Evolutionary conservation across 768 basidiomycete species (phyloP).

Genomic region (Cubamyces sp.): DNA sequence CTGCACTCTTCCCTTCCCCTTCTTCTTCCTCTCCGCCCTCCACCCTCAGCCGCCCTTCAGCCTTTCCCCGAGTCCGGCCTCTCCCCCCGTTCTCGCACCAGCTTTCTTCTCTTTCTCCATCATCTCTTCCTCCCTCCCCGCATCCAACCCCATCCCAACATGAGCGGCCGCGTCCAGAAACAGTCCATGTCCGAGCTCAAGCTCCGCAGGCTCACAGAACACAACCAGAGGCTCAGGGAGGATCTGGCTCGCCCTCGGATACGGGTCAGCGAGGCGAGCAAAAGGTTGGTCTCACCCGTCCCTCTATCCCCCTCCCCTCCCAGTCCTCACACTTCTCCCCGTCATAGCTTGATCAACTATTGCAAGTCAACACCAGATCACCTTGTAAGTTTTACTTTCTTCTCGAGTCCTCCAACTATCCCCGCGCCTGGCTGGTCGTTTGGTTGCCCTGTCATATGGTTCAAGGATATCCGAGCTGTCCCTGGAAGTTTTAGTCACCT

Average conservation of each 20-base stretch:
- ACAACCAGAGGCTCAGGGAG: constrained; percentile 72
- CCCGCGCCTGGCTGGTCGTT: neutral
- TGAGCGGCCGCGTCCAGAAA: constrained; percentile 44
- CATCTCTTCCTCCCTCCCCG: neutral
- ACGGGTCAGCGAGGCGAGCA: constrained; percentile 72
- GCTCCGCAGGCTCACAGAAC: constrained; percentile 75
- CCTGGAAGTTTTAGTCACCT: constrained; percentile 11
- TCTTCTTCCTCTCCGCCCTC: constrained; percentile 3
- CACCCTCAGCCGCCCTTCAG: constrained; percentile 1
- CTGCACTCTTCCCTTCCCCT: constrained; percentile 1
- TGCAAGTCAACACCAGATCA: constrained; percentile 77
- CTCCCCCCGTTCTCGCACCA: constrained; percentile 6
- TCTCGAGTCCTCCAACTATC: neutral
- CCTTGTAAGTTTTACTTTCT: constrained; percentile 47
- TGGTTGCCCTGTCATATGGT: neutral
- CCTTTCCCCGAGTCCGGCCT: constrained; percentile 12
- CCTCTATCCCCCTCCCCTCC: neutral
- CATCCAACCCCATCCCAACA: constrained; percentile 17
- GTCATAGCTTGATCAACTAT: constrained; percentile 65
- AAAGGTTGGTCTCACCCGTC: constrained; percentile 48
- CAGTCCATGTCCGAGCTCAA: constrained; percentile 84
- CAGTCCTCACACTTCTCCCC: neutral
- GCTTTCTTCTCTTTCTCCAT: neutral
- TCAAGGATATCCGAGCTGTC: neutral
- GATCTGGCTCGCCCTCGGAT: constrained; percentile 74